Conservation (phyloP, 2,329 filamentous ascomycete genomes). For the Cladosporium colombiae region DNA sequence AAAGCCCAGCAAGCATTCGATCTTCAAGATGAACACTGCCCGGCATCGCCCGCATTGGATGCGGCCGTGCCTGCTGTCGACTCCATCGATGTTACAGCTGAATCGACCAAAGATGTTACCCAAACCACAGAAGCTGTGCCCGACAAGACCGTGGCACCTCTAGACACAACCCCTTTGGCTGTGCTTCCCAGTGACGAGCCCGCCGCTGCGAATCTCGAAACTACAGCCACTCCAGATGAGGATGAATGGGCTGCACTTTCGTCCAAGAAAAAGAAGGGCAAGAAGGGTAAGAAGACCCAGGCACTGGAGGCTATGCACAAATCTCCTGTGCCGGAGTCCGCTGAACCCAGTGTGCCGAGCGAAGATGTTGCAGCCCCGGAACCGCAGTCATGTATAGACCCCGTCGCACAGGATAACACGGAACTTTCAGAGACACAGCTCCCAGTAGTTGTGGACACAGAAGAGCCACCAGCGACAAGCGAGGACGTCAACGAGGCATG, state of each 20-base stretch:
- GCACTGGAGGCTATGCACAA: not conserved
- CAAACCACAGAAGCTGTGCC: not conserved
- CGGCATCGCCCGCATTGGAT: not conserved
- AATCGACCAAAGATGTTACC: not conserved
- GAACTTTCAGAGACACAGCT: conserved; percentile 24
- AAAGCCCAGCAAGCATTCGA: not conserved
- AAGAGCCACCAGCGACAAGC: not conserved
- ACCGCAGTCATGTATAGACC: not conserved
- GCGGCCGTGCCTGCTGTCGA: not conserved
- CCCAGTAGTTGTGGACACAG: conserved; percentile 14
- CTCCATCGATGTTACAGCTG: not conserved
- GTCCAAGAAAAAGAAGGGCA: conserved; percentile 27
- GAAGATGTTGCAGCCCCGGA: not conserved
- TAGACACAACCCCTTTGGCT: not conserved
- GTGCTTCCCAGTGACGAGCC: not conserved
- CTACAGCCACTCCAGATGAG: not conserved
- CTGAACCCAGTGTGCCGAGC: not conserved
- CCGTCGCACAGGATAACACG: conserved; percentile 6
- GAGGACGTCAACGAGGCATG: not conserved
- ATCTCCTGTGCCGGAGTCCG: not conserved
- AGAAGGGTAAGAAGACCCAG: conserved; percentile 22
- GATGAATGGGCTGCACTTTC: conserved; percentile 22
- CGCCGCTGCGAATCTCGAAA: not conserved
- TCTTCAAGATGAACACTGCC: not conserved
- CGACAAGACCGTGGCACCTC: not conserved